A percentile compares a stretch with the other conserved stretches of the same genome.
Evolutionary conservation across 116 monocot genomes (phyloP).

Genomic region (Posidonia oceanica): DNA sequence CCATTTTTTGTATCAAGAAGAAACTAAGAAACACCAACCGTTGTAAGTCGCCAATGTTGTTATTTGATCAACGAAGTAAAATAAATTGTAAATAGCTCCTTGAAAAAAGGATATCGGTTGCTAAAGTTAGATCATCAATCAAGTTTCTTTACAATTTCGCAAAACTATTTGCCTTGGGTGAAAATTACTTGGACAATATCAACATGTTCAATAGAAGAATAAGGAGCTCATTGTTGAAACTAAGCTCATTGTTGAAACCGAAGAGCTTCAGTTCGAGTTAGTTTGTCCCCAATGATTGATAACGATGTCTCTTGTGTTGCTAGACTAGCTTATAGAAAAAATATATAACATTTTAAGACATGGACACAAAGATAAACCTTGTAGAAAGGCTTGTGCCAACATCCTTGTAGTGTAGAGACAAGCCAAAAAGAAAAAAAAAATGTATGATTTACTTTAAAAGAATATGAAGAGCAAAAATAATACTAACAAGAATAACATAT

Average conservation of each 20-base stretch:
- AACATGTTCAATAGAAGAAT: conserved; percentile 64
- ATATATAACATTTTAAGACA: neutral
- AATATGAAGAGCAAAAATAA: no score
- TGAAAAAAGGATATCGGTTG: neutral
- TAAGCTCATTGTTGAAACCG: conserved; percentile 94
- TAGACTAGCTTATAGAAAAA: conserved; percentile 59
- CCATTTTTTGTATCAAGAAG: no score
- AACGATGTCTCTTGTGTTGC: conserved; percentile 81
- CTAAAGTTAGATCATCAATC: neutral
- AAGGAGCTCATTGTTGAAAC: conserved; percentile 86
- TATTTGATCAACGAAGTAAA: no score
- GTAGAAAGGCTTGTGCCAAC: neutral
- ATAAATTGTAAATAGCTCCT: no score
- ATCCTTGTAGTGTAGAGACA: no score
- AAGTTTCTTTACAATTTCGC: conserved; percentile 19
- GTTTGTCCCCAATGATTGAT: conserved; percentile 45
- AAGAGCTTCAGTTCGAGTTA: conserved; percentile 57
- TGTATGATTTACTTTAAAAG: no score
- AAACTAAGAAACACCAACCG: no score
- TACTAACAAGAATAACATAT: no score
- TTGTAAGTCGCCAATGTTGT: no score
- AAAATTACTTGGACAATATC: conserved; percentile 40
- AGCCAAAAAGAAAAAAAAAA: no score
- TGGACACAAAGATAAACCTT: neutral
- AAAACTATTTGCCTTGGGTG: conserved; percentile 67